Evolutionary conservation across 495 filamentous ascomycete genomes (phyloP), one percentile per base, ranked within the genome.

Genomic region (Annulohypoxylon nitens): DNA sequence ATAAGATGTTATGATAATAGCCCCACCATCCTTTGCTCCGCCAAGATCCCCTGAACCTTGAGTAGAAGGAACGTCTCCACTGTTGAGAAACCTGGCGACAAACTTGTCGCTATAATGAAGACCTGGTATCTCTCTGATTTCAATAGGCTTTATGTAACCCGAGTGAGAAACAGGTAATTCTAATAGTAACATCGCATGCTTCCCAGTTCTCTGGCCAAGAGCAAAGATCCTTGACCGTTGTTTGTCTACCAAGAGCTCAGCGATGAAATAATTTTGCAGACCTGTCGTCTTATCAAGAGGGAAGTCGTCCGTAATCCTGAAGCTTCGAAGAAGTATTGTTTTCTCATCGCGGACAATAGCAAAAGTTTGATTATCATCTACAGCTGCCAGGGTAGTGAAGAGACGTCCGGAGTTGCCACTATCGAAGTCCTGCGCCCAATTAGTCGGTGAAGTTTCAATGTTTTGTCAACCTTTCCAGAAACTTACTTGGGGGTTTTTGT

Each of bases 311-410:
- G 8, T 41, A 2, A 64, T 50, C 25, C 4, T 14, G 0, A 82
- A 67, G 16, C 68, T 75, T 36, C 73, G 72, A 9, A 81, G 71
- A 26, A 76, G 53, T 1, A 82, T 57, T 53, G 72, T 62, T 8
- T 78, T 79, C 37, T 78, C 72, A 4, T 77, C 66, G 0, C 76
- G 78, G 9, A 80, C 71, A 18, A 81, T 50, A 1, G 75, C 77
- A 39, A 78, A 80, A 12, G 67, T 74, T 18, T 67, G 30, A 36
- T 75, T 50, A 6, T 68, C 43, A 23, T 64, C 57, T 30, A 78
- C 75, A 3, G 74, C 61, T 7, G 75, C 66, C 1, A 82, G 68
- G 0, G 75, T 74, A 4, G 80, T 82, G 50, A 81, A 79, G n/a
- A 82, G 71, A 16, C 75, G 60, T 2, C 71, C 72, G 20, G 51